Evolutionary conservation across 140 eudicot species (phyloP), one percentile per base, ranked within the genome.

Genomic region (Senecio squalidus): DNA sequence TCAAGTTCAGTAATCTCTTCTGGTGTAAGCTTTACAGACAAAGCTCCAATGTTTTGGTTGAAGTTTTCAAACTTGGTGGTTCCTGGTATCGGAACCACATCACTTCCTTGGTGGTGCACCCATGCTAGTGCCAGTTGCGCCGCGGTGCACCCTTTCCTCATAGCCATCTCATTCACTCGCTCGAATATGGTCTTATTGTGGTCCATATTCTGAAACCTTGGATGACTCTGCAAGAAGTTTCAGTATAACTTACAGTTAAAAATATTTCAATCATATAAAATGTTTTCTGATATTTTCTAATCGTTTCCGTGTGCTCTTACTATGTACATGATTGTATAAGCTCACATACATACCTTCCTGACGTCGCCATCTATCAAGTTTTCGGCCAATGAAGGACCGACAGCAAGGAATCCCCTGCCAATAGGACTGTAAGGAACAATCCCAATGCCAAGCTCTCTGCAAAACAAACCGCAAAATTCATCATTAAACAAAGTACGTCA

Each of bases 361-460:
- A 26, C 9, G 64, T 76, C 82, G 0, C 23, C 67, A 2, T 46
- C 66, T 16, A 20, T 8, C 46, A 76, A 44, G 54, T 46, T 71
- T 46, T 71, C 67, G 1, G 43, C 67, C 74, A 76, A 23, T 36
- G 39, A 60, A 9, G 78, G 70, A 45, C 78, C 82, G 4, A 13
- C 38, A 13, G 78, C 72, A 17, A 76, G 66, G 58, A 76, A 76
- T 45, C 82, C 82, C 57, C 78, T 64, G 33, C 76, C 85, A 7
- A 79, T 38, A 30, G 85, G 78, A 74, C 85, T 74, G 55, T 74
- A 79, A 6, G 81, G 67, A 33, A 79, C 81, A 51, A 79, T 79
- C 38, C 85, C 85, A 47, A 79, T 79, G 18, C 85, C 85, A 26
- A 79, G 81, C 31, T 79, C 84, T 72, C 84, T 79, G 52, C 45